These are phyloP conservation scores for Stagonosporopsis chrysanthemi DNA, from an alignment of 2,329 filamentous ascomycete genomes.

Conservation along the genomic window DNA sequence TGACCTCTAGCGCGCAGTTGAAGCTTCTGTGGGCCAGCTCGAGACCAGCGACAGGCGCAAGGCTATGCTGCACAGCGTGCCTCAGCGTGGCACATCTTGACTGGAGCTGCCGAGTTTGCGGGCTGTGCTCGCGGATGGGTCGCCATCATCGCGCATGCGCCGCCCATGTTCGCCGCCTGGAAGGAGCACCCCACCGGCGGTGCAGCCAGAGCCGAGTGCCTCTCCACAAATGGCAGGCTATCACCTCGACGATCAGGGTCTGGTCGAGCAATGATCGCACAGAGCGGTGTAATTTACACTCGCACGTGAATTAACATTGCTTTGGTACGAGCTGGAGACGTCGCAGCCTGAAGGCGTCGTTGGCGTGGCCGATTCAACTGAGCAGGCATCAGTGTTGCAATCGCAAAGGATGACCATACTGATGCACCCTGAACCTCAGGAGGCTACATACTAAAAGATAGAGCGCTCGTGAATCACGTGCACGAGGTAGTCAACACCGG, in stretches of 20 bases:
- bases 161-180: conserved; percentile 12
- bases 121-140: conserved; percentile 1
- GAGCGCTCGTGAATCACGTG: neutral
- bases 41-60: conserved; percentile 9
- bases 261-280: neutral
- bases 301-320: neutral
- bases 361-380: conserved; percentile 15
- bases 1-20: conserved; percentile 16
- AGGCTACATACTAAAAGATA: neutral
- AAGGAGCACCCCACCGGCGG: conserved; percentile 5
- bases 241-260: conserved; percentile 6
- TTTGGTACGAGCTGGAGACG: neutral
- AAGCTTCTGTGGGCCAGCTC: conserved; percentile 18
- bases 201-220: neutral
- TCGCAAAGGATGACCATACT: neutral
- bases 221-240: conserved; percentile 5
- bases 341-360: neutral
- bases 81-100: conserved; percentile 19
- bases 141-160: conserved; percentile 17
- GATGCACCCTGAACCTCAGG: neutral
- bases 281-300: neutral
- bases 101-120: conserved; percentile 8
- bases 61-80: conserved; percentile 4
- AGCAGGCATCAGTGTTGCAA: conserved; percentile 11
- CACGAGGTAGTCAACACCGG: neutral